Evolutionary conservation across 1,139 yeast genomes (phyloP).

Genomic region (Hanseniaspora sp.): DNA sequence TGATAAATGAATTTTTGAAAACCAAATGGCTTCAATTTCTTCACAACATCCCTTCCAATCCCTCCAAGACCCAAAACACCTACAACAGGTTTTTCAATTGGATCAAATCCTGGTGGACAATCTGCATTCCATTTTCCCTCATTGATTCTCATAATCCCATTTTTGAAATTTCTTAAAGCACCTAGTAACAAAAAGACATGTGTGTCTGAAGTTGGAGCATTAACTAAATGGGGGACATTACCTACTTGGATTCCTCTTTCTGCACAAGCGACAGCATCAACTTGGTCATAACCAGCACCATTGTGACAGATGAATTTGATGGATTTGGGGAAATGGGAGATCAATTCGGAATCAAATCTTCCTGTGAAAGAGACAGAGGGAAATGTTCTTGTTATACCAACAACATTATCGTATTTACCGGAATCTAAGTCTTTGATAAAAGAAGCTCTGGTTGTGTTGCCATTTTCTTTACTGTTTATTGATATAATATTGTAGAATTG

Average conservation of each 20-base stretch:
- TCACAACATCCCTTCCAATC: slow-evolving; percentile 58
- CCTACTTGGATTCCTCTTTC: slow-evolving; percentile 48
- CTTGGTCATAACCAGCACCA: slow-evolving; percentile 93
- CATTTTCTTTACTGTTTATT: slow-evolving; percentile 29
- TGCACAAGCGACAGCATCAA: slow-evolving; percentile 39
- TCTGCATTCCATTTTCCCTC: slow-evolving; percentile 51
- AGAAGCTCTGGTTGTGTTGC: slow-evolving; percentile 36
- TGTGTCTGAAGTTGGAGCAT: slow-evolving; percentile 73
- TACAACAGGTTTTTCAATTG: slow-evolving; percentile 43
- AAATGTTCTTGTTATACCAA: slow-evolving; percentile 44
- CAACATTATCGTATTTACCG: slow-evolving; percentile 37
- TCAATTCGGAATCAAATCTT: slow-evolving; percentile 61
- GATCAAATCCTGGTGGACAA: slow-evolving; percentile 45
- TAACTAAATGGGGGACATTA: slow-evolving; percentile 63
- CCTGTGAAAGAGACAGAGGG: slow-evolving; percentile 49
- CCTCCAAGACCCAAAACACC: slow-evolving; percentile 73
- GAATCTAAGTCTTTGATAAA: slow-evolving; percentile 39
- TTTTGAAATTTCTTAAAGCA: slow-evolving; percentile 54
- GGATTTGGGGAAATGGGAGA: slow-evolving; percentile 46
- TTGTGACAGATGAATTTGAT: slow-evolving; percentile 60
- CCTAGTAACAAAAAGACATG: slow-evolving; percentile 57
- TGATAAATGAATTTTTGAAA: slow-evolving; percentile 49
- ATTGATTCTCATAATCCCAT: slow-evolving; percentile 38
- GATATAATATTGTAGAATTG: slow-evolving; percentile 42
- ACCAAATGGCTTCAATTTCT: slow-evolving; percentile 54